phyloP scores from a whole-genome alignment of 495 filamentous ascomycete species.

The Wilcoxina mikolae region DNA sequence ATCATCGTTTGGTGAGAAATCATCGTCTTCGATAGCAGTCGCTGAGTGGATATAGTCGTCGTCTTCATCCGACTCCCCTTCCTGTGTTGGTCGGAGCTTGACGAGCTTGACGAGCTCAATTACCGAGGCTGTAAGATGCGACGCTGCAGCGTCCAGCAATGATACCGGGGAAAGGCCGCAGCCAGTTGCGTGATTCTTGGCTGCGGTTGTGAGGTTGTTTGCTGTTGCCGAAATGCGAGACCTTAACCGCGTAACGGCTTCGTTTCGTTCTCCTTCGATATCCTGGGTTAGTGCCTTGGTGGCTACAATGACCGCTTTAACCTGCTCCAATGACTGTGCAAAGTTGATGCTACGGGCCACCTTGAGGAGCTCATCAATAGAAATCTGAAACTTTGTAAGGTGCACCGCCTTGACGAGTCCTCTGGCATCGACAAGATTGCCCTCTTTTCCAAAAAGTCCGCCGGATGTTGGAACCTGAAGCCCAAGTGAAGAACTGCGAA shows the following conservation, averaged over 20 bases:
- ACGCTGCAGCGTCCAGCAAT: conserved; percentile 86
- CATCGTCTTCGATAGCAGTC: conserved; percentile 42
- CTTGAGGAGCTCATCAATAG: conserved; percentile 82
- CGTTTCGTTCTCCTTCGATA: conserved; percentile 41
- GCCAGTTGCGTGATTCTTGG: conserved; percentile 71
- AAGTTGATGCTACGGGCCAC: conserved; percentile 58
- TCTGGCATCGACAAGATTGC: conserved; percentile 52
- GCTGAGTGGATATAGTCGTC: conserved; percentile 44
- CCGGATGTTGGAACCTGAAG: conserved; percentile 45
- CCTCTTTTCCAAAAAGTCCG: conserved; percentile 47
- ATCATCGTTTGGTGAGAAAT: conserved; percentile 38
- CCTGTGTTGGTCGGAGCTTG: conserved; percentile 64
- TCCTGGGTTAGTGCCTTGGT: conserved; percentile 54
- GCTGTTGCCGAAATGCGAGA: conserved; percentile 71
- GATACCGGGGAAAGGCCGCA: conserved; percentile 87
- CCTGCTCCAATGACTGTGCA: conserved; percentile 53
- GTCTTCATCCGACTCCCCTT: conserved; percentile 60
- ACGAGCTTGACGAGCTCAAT: conserved; percentile 71
- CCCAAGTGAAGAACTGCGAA: conserved; percentile 66
- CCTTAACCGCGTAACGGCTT: conserved; percentile 40
- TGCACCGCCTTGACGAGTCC: conserved; percentile 81
- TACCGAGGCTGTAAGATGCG: conserved; percentile 69
- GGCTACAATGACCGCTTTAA: conserved; percentile 66
- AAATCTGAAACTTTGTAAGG: conserved; percentile 87
- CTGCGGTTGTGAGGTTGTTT: conserved; percentile 88